These are phyloP conservation scores for Tuber magnatum DNA, from an alignment of 495 filamentous ascomycete species.

Conservation along the genomic window DNA sequence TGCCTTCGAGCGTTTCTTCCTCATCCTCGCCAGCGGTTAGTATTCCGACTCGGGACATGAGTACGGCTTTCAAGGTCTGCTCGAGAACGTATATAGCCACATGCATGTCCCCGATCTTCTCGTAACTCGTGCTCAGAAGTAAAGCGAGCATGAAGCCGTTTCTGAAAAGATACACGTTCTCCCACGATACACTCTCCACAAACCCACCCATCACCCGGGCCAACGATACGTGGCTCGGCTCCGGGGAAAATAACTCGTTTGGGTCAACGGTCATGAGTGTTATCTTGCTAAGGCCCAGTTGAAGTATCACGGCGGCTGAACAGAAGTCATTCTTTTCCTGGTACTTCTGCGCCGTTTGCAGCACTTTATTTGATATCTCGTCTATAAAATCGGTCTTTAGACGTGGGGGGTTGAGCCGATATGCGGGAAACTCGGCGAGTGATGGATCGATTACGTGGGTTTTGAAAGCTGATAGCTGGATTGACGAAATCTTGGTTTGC, in stretches of 20 bases:
- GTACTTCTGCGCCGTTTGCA: not conserved
- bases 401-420: not conserved
- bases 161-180: not conserved
- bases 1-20: not conserved
- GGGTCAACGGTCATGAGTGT: not conserved
- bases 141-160: not conserved
- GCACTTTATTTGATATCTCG: not conserved
- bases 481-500: not conserved
- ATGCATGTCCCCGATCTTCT: not conserved
- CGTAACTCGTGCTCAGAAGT: not conserved
- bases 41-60: not conserved
- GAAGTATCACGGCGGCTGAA: not conserved
- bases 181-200: slow-evolving; percentile 1
- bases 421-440: not conserved
- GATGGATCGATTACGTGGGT: not conserved
- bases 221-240: not conserved
- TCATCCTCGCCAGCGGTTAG: not conserved
- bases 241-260: not conserved
- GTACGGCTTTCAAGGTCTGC: not conserved
- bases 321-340: not conserved
- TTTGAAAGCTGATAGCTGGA: not conserved
- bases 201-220: not conserved
- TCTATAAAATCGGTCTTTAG: not conserved
- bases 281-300: not conserved
- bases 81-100: not conserved